phyloP scores from a whole-genome alignment of 345 rosid species.

The Gynandropsis gynandra region DNA sequence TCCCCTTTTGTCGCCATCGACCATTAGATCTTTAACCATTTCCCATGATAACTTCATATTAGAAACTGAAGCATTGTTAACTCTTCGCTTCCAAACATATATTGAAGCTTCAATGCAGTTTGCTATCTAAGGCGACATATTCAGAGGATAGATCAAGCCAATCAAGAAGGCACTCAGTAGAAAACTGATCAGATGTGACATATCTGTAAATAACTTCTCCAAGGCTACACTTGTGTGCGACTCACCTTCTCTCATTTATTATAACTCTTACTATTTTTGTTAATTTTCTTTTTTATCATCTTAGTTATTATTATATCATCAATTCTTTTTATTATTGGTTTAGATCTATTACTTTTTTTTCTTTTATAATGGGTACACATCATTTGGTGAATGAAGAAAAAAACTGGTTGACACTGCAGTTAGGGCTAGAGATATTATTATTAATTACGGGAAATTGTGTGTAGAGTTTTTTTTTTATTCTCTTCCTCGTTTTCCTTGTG shows the following conservation, averaged over 20 bases:
- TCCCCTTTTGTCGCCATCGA: slow-evolving; percentile 78
- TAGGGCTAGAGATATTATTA: too few relatives aligned
- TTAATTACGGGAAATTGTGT: too few relatives aligned
- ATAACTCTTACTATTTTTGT: too few relatives aligned
- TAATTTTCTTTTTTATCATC: neutral
- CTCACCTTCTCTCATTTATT: neutral
- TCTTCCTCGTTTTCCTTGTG: too few relatives aligned
- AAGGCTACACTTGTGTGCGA: slow-evolving; percentile 73
- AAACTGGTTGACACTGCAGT: too few relatives aligned
- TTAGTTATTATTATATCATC: too few relatives aligned
- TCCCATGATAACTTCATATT: slow-evolving; percentile 50
- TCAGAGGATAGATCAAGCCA: slow-evolving; percentile 91
- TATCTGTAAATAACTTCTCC: slow-evolving; percentile 82
- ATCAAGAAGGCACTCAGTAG: slow-evolving; percentile 75
- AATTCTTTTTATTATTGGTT: too few relatives aligned
- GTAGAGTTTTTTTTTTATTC: too few relatives aligned
- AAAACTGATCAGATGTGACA: slow-evolving; percentile 75
- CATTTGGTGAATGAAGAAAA: too few relatives aligned
- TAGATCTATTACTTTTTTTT: too few relatives aligned
- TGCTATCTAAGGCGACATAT: slow-evolving; percentile 75
- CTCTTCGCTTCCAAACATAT: slow-evolving; percentile 77
- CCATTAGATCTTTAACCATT: slow-evolving; percentile 80
- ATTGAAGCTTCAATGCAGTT: slow-evolving; percentile 82
- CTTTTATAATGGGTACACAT: too few relatives aligned
- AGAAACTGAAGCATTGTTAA: slow-evolving; percentile 37